These are phyloP conservation scores for Aspergillus egyptiacus DNA, from an alignment of 495 filamentous ascomycete species.

Conservation along the genomic window DNA sequence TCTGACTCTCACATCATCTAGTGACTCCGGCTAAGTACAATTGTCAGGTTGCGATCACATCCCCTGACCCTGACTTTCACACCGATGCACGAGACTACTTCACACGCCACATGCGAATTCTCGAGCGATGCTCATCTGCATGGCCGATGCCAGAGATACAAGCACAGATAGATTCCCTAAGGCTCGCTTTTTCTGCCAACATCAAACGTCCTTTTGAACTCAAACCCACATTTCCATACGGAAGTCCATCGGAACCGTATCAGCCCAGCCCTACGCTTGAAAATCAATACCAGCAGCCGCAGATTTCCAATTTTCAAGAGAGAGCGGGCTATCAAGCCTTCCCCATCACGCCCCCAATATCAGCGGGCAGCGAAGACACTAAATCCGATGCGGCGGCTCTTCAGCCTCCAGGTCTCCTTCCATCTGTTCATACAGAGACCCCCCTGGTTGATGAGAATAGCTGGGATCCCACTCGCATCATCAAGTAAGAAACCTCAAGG, in stretches of 20 bases:
- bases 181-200: conserved; percentile 91
- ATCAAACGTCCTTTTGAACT: conserved; percentile 78
- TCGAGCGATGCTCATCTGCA: conserved; percentile 75
- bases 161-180: conserved; percentile 80
- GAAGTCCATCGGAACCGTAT: conserved; percentile 63
- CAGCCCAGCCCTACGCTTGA: conserved; percentile 58
- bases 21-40: conserved; percentile 14
- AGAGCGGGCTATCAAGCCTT: conserved; percentile 71
- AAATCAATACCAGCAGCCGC: conserved; percentile 38
- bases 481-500: conserved; percentile 67
- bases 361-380: conserved; percentile 63
- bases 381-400: conserved; percentile 77
- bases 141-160: conserved; percentile 95
- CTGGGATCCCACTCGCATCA: conserved; percentile 91
- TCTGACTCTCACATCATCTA: neutral
- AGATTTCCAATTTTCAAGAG: conserved; percentile 40
- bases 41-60: conserved; percentile 83
- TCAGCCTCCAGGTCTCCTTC: conserved; percentile 73
- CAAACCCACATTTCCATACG: conserved; percentile 82
- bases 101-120: conserved; percentile 87
- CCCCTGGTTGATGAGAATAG: conserved; percentile 61
- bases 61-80: conserved; percentile 85
- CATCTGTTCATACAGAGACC: conserved; percentile 45
- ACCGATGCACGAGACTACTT: conserved; percentile 85
- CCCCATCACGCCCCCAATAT: conserved; percentile 79